These are phyloP conservation scores for Perkinsus olseni DNA, from an alignment of 169 alveolate genomes.

Conservation along the genomic window DNA sequence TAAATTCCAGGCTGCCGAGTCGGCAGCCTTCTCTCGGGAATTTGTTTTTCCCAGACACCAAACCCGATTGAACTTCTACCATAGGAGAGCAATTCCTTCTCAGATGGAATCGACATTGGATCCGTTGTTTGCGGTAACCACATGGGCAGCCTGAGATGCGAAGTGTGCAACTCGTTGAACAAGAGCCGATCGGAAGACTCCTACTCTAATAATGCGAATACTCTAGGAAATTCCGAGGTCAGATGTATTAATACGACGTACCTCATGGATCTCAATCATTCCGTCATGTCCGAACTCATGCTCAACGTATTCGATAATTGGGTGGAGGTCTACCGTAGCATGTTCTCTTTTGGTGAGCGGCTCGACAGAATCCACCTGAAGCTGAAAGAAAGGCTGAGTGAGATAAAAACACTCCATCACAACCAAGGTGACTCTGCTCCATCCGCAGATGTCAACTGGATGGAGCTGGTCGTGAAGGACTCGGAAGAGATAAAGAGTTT, in stretches of 20 bases:
- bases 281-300: background rate
- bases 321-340: background rate
- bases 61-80: too few relatives aligned
- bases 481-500: background rate
- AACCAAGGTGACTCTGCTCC: background rate
- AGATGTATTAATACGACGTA: background rate
- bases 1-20: too few relatives aligned
- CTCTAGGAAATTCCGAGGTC: background rate
- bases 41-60: too few relatives aligned
- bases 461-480: background rate
- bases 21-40: too few relatives aligned
- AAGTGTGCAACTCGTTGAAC: background rate
- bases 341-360: background rate
- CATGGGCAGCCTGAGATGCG: background rate
- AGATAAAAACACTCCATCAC: background rate
- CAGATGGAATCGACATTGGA: background rate
- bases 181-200: background rate
- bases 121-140: background rate
- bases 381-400: background rate
- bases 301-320: background rate
- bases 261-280: background rate
- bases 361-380: background rate
- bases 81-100: too few relatives aligned
- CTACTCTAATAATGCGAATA: background rate
- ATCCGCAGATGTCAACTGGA: background rate